Evolutionary conservation across 352 stramenopile species (phyloP), one percentile per base, ranked within the genome.

Genomic region (Lagenidium giganteum): DNA sequence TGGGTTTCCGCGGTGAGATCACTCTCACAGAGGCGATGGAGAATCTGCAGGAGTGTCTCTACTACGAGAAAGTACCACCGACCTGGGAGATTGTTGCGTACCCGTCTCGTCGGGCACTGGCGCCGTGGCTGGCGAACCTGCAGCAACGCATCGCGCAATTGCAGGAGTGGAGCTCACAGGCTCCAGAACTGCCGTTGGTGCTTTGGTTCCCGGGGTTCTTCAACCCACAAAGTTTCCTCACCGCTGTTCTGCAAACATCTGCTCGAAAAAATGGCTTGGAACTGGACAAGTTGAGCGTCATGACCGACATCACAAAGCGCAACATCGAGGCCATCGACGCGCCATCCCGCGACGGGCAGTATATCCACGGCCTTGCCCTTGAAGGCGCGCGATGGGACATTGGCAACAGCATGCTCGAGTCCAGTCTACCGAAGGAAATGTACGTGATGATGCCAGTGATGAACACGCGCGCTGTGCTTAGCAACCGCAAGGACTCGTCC

Each of bases 381-480:
- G 90, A 97, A 70, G 91, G 90, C 9, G 90, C 89, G 20, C 73
- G 83, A 11, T 97, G 85, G 85, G 83, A 96, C 45, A 42, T 92
- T 2, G 58, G 68, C 13, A 83, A 73, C 43, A 76, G 82, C 16
- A 78, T 87, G 24, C 67, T 97, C 21, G 85, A 95, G 37, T 60
- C 51, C 23, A 90, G 80, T 38, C 31, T 74, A 24, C 84, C 90
- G 0, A 90, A 95, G 65, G 89, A 97, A 52, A 93, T 97, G 70
- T 89, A 93, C 61, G 87, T 86, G 20, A 13, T 47, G 1, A 96
- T 97, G 88, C 90, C 91, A 5, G 87, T 97, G 18, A 88, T 97
- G 36, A 95, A 93, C 42, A 90, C 69, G 42, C 79, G 87, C 18
- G 87, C 85, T 3, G 61, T 89, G 9, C 59, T 89, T 5, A 46